Evolutionary conservation across 352 stramenopile genomes (phyloP).

Genomic region (Pythium biforme): DNA sequence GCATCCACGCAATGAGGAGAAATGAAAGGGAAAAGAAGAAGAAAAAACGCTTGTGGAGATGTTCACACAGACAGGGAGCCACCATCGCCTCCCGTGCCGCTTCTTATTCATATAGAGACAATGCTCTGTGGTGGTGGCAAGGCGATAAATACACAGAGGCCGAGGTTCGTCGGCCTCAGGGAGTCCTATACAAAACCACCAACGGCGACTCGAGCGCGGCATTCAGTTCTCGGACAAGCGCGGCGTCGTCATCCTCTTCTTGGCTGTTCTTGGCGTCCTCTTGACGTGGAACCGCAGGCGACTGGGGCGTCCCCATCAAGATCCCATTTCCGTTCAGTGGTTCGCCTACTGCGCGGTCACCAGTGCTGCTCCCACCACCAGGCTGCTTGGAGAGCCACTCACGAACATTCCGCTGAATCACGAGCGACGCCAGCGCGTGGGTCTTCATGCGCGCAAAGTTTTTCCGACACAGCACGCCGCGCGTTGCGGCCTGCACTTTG

Average conservation of each 20-base stretch:
- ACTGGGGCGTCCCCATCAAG: not conserved
- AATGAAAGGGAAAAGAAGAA: conserved; percentile 1
- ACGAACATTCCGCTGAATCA: conserved; percentile 85
- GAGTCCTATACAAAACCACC: not conserved
- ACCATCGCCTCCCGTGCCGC: too few species aligned
- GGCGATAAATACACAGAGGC: conserved; percentile 16
- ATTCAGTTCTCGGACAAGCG: conserved; percentile 21
- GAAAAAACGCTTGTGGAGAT: not conserved
- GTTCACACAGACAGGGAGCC: too few species aligned
- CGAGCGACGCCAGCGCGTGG: conserved; percentile 74
- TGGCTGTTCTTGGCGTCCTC: not conserved
- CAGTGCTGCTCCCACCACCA: not conserved
- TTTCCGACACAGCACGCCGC: conserved; percentile 79
- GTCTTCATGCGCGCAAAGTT: conserved; percentile 88
- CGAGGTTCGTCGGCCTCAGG: not conserved
- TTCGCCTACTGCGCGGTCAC: not conserved
- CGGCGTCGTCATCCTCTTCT: conserved; percentile 13
- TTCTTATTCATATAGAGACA: not conserved
- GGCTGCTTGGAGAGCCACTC: conserved; percentile 77
- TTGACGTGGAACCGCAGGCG: not conserved
- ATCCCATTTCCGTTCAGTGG: not conserved
- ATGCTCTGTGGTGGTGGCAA: not conserved
- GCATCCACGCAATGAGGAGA: not conserved
- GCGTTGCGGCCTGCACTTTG: conserved; percentile 81
- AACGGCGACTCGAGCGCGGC: conserved; percentile 13